These are phyloP conservation scores for Abelmoschus esculentus DNA, from an alignment of 345 rosid genomes.

Conservation along the genomic window DNA sequence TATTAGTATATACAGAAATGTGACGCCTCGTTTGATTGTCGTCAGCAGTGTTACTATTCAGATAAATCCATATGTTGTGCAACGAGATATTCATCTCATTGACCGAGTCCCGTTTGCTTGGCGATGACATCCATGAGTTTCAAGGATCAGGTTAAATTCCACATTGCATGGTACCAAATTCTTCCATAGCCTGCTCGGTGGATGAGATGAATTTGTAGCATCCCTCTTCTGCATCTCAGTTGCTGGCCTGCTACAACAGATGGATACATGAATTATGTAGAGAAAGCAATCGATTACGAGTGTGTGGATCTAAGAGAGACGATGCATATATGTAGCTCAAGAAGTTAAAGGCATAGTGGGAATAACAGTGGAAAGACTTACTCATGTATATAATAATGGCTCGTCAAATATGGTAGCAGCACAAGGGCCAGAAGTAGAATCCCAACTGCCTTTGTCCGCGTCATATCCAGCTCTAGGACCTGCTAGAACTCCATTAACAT, in stretches of 20 bases:
- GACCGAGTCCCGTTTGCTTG: constrained; percentile 3
- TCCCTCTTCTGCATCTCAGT: constrained; percentile 15
- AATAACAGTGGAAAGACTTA: constrained; percentile 11
- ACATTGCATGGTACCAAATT: constrained; percentile 1
- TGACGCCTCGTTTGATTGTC: constrained; percentile 17
- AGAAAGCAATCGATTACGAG: background rate
- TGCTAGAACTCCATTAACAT: constrained; percentile 48
- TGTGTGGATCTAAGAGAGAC: background rate
- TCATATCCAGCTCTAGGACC: constrained; percentile 40
- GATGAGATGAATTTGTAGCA: constrained; percentile 6
- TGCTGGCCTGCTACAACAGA: constrained; percentile 19
- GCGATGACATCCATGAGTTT: background rate
- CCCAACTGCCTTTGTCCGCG: constrained; percentile 43
- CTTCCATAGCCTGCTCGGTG: constrained; percentile 9
- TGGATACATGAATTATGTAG: background rate
- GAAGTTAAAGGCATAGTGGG: no score
- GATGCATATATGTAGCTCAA: background rate
- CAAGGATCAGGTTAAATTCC: background rate
- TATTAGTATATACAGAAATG: constrained; percentile 19
- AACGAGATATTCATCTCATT: constrained; percentile 15
- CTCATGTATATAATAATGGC: constrained; percentile 48
- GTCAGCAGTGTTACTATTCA: constrained; percentile 12
- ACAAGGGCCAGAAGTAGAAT: constrained; percentile 48
- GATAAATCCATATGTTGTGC: constrained; percentile 9
- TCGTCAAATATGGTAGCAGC: constrained; percentile 53